Conservation (phyloP, 176 grass and related monocot species). For the Carex cristatella region DNA sequence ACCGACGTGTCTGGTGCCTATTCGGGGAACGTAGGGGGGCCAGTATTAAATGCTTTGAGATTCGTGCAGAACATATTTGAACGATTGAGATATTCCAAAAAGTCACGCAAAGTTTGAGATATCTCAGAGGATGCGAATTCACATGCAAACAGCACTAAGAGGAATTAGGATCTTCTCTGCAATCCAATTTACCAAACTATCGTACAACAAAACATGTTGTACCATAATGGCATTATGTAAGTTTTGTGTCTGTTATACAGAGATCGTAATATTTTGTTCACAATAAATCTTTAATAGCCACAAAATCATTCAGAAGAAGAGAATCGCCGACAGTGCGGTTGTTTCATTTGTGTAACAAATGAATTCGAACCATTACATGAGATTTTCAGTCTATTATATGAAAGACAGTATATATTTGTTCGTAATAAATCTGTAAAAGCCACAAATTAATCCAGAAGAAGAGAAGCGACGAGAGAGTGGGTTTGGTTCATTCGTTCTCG, state of each 20-base stretch:
- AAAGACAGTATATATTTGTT: no score
- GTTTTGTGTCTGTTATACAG: background rate
- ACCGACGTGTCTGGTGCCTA: no score
- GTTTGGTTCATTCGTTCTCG: conserved; percentile 42
- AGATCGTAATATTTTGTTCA: background rate
- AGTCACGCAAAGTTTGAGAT: no score
- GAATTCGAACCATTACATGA: background rate
- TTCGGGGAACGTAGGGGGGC: no score
- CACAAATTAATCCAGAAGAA: conserved; percentile 5
- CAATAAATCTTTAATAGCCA: background rate
- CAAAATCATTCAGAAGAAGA: conserved; percentile 9
- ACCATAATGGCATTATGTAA: no score
- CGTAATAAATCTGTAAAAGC: background rate
- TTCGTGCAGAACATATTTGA: no score
- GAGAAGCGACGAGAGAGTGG: conserved; percentile 26
- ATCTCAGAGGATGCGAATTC: no score
- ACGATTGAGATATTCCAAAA: no score
- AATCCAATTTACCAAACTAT: background rate
- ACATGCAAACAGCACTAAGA: no score
- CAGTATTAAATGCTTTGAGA: no score
- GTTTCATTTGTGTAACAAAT: background rate
- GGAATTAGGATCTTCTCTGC: no score
- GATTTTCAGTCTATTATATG: background rate
- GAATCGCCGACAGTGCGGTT: background rate
- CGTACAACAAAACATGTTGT: background rate